Base-by-base conservation (phyloP, 768 basidiomycete genomes). In the Asterophora lycoperdoides region DNA sequence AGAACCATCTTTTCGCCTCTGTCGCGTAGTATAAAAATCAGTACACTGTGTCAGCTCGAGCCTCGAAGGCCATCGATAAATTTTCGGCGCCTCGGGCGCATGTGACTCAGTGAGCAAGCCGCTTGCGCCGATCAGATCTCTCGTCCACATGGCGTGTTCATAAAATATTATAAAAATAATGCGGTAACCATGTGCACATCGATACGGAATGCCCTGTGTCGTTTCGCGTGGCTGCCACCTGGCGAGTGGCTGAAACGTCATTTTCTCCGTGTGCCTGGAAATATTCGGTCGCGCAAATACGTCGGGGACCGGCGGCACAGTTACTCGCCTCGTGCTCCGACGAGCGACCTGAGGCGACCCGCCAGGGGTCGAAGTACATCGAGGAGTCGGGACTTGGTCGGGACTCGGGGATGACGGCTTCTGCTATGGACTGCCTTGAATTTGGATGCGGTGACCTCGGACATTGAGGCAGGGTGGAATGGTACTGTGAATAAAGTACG, bases 1-100 rank as follows among this genome's bases (percentile, higher is more conserved):
- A 40, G 26, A 32, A 32, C 30, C 26, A 19, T 40, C 20, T 14
- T 13, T n/a, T 20, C 20, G 38, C 19, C 7, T 15, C 20, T 20
- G 13, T 11, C 30, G 39, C 18, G 14, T 13, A 40, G 39, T 40
- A n/a, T n/a, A 23, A 11, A 40, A 40, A 40, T 20, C 2, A 40
- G 13, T 40, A 19, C 14, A 26, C 23, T 40, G 10, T 40, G 39
- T 40, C 39, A 40, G 10, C 40, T 28, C 32, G 14, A 15, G 17
- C 39, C n/a, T n/a, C n/a, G n/a, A n/a, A n/a, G 34, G 26, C 28
- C 4, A 30, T 17, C 13, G 26, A 20, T 8, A 40, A 40, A 40
- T 30, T 40, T 40, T 40, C 46, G 33, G 23, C 13, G 46, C 33
- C 3, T 37, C 41, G 45, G 42, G 14, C 37, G 30, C 47, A 45